These are phyloP conservation scores for Rutstroemia sp. DNA, from an alignment of 2,329 filamentous ascomycete species.

Conservation along the genomic window DNA sequence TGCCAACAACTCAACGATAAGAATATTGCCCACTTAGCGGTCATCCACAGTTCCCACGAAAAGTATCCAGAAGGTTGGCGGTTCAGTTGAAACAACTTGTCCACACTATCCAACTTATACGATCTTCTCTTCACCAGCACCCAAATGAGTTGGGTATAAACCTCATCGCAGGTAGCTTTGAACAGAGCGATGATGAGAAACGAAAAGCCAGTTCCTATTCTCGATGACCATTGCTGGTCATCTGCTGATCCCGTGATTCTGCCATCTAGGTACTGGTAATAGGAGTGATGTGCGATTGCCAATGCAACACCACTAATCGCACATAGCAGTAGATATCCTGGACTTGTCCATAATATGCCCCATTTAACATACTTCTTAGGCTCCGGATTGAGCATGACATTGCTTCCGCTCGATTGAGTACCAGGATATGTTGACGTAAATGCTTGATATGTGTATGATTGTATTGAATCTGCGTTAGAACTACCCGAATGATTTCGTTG, in stretches of 20 bases:
- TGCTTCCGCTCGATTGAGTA: too few species aligned
- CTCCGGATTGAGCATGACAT: too few species aligned
- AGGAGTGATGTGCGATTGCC: constrained; percentile 12
- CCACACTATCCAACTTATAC: background rate
- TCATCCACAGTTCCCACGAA: background rate
- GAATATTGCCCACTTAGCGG: background rate
- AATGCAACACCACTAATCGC: background rate
- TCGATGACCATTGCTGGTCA: background rate
- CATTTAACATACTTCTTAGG: background rate
- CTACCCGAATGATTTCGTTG: too few species aligned
- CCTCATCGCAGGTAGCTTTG: background rate
- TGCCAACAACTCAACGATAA: background rate
- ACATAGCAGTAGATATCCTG: background rate
- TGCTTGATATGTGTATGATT: too few species aligned
- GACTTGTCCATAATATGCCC: background rate
- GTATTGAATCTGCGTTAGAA: too few species aligned
- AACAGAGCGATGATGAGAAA: background rate
- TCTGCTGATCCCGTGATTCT: background rate
- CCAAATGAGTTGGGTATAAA: background rate
- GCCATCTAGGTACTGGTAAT: background rate
- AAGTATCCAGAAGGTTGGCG: background rate
- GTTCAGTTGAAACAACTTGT: background rate
- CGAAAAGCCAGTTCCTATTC: background rate
- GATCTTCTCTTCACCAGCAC: background rate
- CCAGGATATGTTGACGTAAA: too few species aligned